phyloP scores from a whole-genome alignment of 768 basidiomycete genomes.

The Boletus vinaceobasis region DNA sequence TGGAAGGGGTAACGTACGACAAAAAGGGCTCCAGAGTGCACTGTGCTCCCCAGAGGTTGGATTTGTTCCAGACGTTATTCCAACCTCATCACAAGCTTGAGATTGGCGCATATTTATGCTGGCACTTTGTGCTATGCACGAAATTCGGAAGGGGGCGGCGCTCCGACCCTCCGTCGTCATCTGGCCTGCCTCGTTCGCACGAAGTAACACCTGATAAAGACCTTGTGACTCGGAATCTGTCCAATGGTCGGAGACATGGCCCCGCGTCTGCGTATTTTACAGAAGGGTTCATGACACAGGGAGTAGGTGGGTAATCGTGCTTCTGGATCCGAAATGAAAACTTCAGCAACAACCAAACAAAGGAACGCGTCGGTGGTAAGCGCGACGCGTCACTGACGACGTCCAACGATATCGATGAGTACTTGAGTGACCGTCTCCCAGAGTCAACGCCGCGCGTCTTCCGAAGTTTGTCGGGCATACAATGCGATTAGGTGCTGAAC shows the following conservation, averaged over 20 bases:
- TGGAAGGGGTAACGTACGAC: neutral
- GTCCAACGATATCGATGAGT: conserved; percentile 10
- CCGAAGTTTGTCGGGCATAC: conserved; percentile 48
- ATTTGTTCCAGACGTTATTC: neutral
- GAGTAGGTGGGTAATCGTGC: neutral
- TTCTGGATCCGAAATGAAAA: too few species aligned
- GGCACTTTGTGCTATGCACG: neutral
- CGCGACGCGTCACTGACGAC: neutral
- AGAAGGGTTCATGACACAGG: neutral
- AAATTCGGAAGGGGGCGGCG: too few species aligned
- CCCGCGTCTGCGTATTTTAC: neutral
- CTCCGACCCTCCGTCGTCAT: neutral
- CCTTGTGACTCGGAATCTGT: neutral
- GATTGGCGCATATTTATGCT: neutral
- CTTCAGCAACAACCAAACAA: conserved; percentile 4
- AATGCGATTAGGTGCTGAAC: conserved; percentile 54
- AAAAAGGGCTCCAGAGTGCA: neutral
- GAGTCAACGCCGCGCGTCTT: conserved; percentile 63
- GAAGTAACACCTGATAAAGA: neutral
- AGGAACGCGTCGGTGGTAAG: conserved; percentile 11
- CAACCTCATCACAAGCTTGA: neutral
- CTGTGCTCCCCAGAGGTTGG: neutral
- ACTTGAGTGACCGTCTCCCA: conserved; percentile 41
- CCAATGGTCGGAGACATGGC: neutral
- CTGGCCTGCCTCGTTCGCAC: neutral